These are phyloP conservation scores for Clitopilus hobsonii DNA, from an alignment of 768 basidiomycete species.

Conservation along the genomic window DNA sequence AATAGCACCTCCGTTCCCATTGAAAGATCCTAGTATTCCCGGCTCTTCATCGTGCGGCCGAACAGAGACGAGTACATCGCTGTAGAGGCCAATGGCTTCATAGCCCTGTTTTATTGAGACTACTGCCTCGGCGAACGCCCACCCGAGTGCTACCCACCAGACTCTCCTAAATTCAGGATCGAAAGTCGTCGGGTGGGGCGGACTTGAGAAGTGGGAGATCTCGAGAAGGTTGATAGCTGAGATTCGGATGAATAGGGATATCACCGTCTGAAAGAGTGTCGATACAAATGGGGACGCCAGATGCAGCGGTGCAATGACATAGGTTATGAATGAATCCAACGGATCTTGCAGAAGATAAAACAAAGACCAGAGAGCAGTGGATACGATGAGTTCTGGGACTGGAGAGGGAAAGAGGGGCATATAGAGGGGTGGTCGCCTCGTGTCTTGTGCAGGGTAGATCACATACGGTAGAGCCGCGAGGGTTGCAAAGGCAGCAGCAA, in stretches of 20 bases:
- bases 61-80: constrained; percentile 56
- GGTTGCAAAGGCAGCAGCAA: constrained; percentile 40
- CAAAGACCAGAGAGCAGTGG: constrained; percentile 58
- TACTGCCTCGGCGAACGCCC: constrained; percentile 65
- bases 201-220: constrained; percentile 38
- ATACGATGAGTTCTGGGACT: constrained; percentile 58
- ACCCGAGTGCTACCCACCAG: constrained; percentile 78
- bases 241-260: constrained; percentile 52
- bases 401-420: constrained; percentile 54
- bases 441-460: constrained; percentile 36
- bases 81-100: constrained; percentile 59
- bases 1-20: background rate
- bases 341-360: constrained; percentile 49
- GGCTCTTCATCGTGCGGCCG: constrained; percentile 1
- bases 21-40: background rate
- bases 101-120: constrained; percentile 71
- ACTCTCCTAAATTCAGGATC: constrained; percentile 58
- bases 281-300: constrained; percentile 28
- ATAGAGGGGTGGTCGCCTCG: constrained; percentile 23
- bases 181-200: constrained; percentile 45
- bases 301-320: constrained; percentile 23
- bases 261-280: constrained; percentile 40
- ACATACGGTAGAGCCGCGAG: constrained; percentile 47
- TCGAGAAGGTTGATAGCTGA: constrained; percentile 49
- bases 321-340: constrained; percentile 31